Evolutionary conservation across 768 basidiomycete genomes (phyloP).

Genomic region (Termitomyces sp.): DNA sequence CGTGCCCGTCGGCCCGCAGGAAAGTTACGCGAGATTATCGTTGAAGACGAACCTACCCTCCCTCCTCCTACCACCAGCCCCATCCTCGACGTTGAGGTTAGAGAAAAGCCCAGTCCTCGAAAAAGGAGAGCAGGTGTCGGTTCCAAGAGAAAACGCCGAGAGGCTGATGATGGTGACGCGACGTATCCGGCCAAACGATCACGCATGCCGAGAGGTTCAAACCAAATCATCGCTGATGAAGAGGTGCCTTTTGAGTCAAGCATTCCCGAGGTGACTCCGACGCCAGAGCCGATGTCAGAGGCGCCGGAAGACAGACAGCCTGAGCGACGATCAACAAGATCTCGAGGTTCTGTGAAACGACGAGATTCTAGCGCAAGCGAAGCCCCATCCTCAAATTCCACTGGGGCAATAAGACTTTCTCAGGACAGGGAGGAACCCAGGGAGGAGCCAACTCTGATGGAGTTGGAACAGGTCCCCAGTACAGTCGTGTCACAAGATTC

Average conservation of each 20-base stretch:
- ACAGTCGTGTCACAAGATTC: slow-evolving; percentile 11
- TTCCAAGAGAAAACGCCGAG: slow-evolving; percentile 58
- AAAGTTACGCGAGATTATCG: slow-evolving; percentile 50
- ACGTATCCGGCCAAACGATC: slow-evolving; percentile 73
- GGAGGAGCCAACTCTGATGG: slow-evolving; percentile 1
- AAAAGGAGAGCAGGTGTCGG: slow-evolving; percentile 46
- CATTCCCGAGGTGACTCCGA: slow-evolving; percentile 20
- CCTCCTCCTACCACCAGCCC: slow-evolving; percentile 27
- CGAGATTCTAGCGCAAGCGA: slow-evolving; percentile 56
- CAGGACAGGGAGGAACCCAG: slow-evolving; percentile 10
- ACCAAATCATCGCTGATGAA: slow-evolving; percentile 34
- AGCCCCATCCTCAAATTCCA: slow-evolving; percentile 34
- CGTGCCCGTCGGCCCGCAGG: slow-evolving; percentile 47
- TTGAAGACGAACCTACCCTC: slow-evolving; percentile 34
- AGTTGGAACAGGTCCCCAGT: slow-evolving; percentile 15
- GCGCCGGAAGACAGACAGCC: slow-evolving; percentile 34
- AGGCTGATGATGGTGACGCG: slow-evolving; percentile 59
- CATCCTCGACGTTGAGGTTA: slow-evolving; percentile 37
- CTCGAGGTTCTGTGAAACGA: slow-evolving; percentile 38
- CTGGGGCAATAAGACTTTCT: slow-evolving; percentile 11
- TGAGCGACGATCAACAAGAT: slow-evolving; percentile 49
- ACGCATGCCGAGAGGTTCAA: slow-evolving; percentile 47
- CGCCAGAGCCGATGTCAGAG: slow-evolving; percentile 31
- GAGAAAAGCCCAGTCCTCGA: slow-evolving; percentile 49
- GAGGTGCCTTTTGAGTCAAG: slow-evolving; percentile 36